phyloP scores from a whole-genome alignment of 2,329 filamentous ascomycete species.

The Cadophora luteo-olivacea region DNA sequence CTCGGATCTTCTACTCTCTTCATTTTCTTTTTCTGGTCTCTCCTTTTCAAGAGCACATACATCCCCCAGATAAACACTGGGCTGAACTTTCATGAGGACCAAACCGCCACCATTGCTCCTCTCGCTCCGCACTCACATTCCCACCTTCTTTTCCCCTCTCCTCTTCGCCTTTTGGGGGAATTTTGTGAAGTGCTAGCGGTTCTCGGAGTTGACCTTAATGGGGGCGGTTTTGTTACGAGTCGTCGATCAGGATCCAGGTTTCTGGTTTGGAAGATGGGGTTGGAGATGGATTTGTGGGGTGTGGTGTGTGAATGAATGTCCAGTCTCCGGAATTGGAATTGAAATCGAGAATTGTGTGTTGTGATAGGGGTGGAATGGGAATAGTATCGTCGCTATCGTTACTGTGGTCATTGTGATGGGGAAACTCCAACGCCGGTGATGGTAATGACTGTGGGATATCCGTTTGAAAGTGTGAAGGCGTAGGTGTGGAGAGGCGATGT shows the following conservation, averaged over 20 bases:
- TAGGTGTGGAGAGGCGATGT: conserved; percentile 29
- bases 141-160: no score
- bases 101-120: conserved; percentile 38
- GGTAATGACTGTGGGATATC: conserved; percentile 41
- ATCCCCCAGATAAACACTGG: conserved; percentile 31
- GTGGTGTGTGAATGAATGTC: conserved; percentile 36
- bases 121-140: conserved; percentile 29
- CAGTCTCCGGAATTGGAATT: conserved; percentile 31
- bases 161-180: no score
- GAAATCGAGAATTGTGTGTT: conserved; percentile 13
- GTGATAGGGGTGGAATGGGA: conserved; percentile 16
- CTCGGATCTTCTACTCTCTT: conserved; percentile 10
- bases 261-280: conserved; percentile 37
- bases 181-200: conserved; percentile 28
- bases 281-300: conserved; percentile 17
- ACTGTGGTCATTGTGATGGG: neutral
- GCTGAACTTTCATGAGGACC: conserved; percentile 37
- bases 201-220: conserved; percentile 37
- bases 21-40: conserved; percentile 32
- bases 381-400: conserved; percentile 6
- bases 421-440: conserved; percentile 28
- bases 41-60: conserved; percentile 28
- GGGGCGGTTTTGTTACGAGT: conserved; percentile 40
- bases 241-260: conserved; percentile 42
- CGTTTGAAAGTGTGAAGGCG: conserved; percentile 1